A percentile compares a stretch with the other conserved stretches of the same genome.
phyloP scores from a whole-genome alignment of 2,329 filamentous ascomycete species.

The Stagonosporopsis vannaccii region DNA sequence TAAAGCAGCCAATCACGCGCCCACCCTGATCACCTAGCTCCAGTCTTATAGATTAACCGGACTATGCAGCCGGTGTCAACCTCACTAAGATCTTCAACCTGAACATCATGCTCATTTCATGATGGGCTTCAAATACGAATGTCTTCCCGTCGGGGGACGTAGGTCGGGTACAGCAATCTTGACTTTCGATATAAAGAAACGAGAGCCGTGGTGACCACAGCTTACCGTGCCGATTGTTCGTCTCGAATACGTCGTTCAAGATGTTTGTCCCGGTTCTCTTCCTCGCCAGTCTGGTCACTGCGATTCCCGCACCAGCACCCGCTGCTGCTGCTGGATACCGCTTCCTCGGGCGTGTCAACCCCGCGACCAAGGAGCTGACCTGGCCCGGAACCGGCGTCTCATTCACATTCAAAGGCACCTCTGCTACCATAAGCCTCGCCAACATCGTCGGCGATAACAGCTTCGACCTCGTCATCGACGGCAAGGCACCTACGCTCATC shows the following conservation, averaged over 20 bases:
- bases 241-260: background rate
- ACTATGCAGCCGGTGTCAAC: constrained; percentile 1
- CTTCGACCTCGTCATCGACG: constrained; percentile 47
- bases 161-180: background rate
- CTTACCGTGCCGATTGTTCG: background rate
- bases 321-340: constrained; percentile 16
- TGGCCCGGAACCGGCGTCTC: constrained; percentile 55
- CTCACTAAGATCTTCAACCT: constrained; percentile 1
- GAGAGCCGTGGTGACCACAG: background rate
- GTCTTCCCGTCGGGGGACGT: background rate
- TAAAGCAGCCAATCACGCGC: constrained; percentile 7
- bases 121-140: background rate
- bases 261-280: constrained; percentile 8
- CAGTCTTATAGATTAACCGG: constrained; percentile 10
- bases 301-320: constrained; percentile 3
- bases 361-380: constrained; percentile 53
- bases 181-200: background rate
- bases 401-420: constrained; percentile 53
- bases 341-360: constrained; percentile 53
- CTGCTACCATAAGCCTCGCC: constrained; percentile 47
- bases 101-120: constrained; percentile 7
- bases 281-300: constrained; percentile 6
- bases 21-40: background rate
- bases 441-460: constrained; percentile 45
- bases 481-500: constrained; percentile 29